These are phyloP conservation scores for Trypethelium eluteriae DNA, from an alignment of 495 filamentous ascomycete genomes.

Conservation along the genomic window DNA sequence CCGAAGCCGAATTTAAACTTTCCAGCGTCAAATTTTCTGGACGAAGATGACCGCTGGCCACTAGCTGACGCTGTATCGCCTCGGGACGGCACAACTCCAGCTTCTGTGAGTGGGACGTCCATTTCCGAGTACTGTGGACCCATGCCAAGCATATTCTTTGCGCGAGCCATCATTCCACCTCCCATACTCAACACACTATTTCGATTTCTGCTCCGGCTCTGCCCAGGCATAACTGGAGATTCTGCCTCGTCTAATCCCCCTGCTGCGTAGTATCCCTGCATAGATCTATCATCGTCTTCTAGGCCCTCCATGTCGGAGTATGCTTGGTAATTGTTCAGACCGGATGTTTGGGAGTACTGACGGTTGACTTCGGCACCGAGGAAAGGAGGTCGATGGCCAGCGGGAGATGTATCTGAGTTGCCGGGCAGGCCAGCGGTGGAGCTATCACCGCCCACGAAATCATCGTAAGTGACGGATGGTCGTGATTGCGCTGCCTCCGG, in stretches of 20 bases:
- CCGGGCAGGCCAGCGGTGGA: constrained; percentile 46
- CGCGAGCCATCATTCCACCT: constrained; percentile 74
- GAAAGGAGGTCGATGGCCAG: constrained; percentile 30
- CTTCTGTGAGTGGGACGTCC: constrained; percentile 89
- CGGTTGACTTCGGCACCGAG: constrained; percentile 33
- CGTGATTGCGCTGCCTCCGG: constrained; percentile 56
- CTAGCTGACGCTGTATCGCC: constrained; percentile 34
- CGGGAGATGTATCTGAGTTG: constrained; percentile 40
- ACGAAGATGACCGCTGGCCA: constrained; percentile 29
- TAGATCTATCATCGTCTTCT: constrained; percentile 65
- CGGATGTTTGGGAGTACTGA: constrained; percentile 78
- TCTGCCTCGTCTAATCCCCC: constrained; percentile 54
- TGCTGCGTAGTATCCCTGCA: constrained; percentile 53
- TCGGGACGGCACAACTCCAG: constrained; percentile 47
- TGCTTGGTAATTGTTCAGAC: constrained; percentile 74
- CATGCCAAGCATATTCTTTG: constrained; percentile 89
- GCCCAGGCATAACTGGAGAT: constrained; percentile 38
- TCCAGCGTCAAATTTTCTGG: constrained; percentile 56
- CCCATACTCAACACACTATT: constrained; percentile 83
- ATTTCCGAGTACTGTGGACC: constrained; percentile 90
- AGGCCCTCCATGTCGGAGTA: constrained; percentile 83
- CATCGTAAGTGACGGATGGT: constrained; percentile 87
- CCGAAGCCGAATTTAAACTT: constrained; percentile 96
- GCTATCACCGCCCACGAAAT: constrained; percentile 66
- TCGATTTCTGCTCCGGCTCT: constrained; percentile 59